Evolutionary conservation across 768 basidiomycete species (phyloP).

Genomic region (Aureoboletus auriporus): DNA sequence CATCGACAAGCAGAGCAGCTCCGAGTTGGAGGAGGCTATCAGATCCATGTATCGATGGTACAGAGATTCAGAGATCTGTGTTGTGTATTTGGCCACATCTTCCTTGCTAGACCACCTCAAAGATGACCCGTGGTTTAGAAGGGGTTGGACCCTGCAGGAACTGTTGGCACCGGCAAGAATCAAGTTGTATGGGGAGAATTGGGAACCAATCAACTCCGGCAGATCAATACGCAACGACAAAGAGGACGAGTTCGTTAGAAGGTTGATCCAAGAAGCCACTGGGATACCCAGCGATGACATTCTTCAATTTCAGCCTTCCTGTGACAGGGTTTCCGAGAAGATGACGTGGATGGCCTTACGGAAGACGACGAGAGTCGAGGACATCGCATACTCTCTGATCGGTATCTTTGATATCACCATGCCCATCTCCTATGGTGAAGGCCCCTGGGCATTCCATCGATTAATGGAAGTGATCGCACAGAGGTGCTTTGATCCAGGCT

Average conservation of each 20-base stretch:
- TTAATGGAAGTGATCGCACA: background rate
- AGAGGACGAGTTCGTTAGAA: background rate
- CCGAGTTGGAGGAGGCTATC: slow-evolving; percentile 4
- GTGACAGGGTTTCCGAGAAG: slow-evolving; percentile 1
- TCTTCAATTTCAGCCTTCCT: background rate
- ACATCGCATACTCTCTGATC: slow-evolving; percentile 1
- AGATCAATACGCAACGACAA: slow-evolving; percentile 1
- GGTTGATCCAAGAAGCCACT: background rate
- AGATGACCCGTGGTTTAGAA: slow-evolving; percentile 5
- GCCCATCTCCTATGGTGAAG: slow-evolving; percentile 2
- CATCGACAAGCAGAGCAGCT: slow-evolving; percentile 5
- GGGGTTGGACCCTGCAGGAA: slow-evolving; percentile 5
- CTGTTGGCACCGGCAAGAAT: background rate
- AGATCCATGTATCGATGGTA: slow-evolving; percentile 8
- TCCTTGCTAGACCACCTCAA: background rate
- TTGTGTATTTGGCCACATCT: background rate
- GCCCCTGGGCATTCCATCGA: background rate
- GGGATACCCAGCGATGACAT: background rate
- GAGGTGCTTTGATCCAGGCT: background rate
- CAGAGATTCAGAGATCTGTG: background rate
- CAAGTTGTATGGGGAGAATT: background rate
- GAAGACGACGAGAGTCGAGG: background rate
- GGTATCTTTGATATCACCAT: slow-evolving; percentile 4
- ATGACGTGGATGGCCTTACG: slow-evolving; percentile 3
- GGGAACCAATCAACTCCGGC: background rate